phyloP scores from a whole-genome alignment of 257 asterid species.

The Fraxinus cuspidata region DNA sequence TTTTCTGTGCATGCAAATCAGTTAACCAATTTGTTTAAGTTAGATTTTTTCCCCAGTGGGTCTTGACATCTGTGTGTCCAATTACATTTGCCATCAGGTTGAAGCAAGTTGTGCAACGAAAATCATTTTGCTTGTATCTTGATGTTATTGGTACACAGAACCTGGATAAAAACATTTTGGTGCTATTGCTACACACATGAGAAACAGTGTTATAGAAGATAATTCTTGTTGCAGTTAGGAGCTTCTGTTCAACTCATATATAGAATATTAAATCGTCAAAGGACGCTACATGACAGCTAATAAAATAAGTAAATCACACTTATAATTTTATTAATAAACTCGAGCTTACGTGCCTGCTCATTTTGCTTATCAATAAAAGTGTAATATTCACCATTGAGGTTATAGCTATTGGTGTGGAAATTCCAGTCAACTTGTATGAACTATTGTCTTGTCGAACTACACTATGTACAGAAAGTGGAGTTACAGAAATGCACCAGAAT shows the following conservation, averaged over 20 bases:
- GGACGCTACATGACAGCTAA: not conserved
- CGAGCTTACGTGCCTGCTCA: not conserved
- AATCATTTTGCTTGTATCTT: not conserved
- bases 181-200: not conserved
- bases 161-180: not conserved
- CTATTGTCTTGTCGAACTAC: too few relatives aligned
- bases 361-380: not conserved
- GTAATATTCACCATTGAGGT: not conserved
- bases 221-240: conserved; percentile 18
- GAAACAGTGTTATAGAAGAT: not conserved
- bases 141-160: not conserved
- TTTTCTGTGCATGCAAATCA: conserved; percentile 9
- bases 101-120: not conserved
- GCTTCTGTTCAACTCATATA: conserved; percentile 5
- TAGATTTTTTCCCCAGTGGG: conserved; percentile 24
- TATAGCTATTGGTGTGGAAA: not conserved
- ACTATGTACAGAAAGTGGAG: too few relatives aligned
- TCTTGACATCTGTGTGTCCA: not conserved
- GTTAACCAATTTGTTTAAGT: conserved; percentile 2
- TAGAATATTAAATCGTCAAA: not conserved
- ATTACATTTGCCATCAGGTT: not conserved
- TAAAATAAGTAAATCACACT: not conserved
- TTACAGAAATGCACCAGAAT: too few relatives aligned
- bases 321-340: not conserved
- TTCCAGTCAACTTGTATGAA: not conserved